Base-by-base conservation (phyloP, 2,329 filamentous ascomycete species). In the Cladosporium cucumerinum region DNA sequence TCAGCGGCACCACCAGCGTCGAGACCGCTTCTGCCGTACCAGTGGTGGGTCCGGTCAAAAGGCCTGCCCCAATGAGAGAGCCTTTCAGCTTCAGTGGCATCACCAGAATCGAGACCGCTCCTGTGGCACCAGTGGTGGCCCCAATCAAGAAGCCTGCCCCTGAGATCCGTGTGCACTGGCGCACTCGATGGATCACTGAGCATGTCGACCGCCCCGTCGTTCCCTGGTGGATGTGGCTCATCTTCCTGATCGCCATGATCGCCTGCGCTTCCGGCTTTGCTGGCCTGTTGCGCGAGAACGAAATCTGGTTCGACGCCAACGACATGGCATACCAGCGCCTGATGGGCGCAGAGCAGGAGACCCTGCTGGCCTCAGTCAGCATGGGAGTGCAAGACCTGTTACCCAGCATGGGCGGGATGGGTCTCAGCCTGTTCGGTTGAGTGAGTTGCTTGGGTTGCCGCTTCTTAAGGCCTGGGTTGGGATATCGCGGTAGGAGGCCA, bases 261-360 rank as follows among this genome's bases (percentile, higher is more conserved):
- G 32, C 48, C 2, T 62, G 60, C 18, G 23, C 43, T 28, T 51
- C 21, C 16, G 49, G 30, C 16, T 62, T 46, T 26, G 60, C 60
- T 25, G 60, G 49, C 26, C 49, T 62, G 21, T 14, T 26, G 49
- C 61, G 61, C 28, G 61, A 64, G 23, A 36, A 46, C 26, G 28
- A 52, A 14, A 51, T 64, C 54, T 64, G 61, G 61, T 23, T 32
- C 30, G 54, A 34, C 7, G 61, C 61, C 28, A 64, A 64, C 54
- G 54, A 58, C 25, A 23, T 52, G 39, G 54, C 54, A 14, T 51
- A 58, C 61, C 43, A 39, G 23, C 46, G 61, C 26, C 30, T 64
- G 28, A 30, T 51, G 30, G 61, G 54, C n/a, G 23, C 18, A 16
- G 16, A 39, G n/a, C 30, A 58, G 32, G 61, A 59, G 26, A 36